These are phyloP conservation scores for Trichosporon sp. DNA, from an alignment of 1,284 basidiomycete species.

Conservation along the genomic window DNA sequence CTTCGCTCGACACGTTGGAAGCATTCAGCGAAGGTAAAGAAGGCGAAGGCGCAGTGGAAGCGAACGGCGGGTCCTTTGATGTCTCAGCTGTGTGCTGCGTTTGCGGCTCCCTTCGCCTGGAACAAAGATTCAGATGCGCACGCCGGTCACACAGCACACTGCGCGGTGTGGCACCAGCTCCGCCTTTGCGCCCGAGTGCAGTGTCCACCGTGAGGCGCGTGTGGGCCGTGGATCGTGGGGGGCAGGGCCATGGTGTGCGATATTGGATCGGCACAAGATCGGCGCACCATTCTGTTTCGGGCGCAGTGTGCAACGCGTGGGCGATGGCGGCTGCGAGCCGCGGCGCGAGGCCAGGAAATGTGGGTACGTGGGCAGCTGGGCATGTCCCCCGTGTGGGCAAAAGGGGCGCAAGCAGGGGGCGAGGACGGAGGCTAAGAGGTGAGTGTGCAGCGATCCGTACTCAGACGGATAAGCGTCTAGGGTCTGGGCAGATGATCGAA, in stretches of 20 bases:
- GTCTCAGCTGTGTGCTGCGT: neutral
- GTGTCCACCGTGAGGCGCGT: neutral
- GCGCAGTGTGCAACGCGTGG: slow-evolving; percentile 13
- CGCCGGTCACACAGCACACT: neutral
- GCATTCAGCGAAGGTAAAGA: too few species aligned
- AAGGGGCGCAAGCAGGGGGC: neutral
- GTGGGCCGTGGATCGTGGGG: too few species aligned
- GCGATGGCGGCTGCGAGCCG: neutral
- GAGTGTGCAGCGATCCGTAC: neutral
- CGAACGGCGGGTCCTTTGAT: neutral
- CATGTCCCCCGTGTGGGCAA: neutral
- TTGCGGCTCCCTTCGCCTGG: slow-evolving; percentile 4
- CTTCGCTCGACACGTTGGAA: neutral
- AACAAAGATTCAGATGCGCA: neutral
- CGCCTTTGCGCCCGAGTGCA: neutral
- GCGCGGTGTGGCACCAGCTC: neutral
- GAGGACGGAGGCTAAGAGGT: slow-evolving; percentile 3
- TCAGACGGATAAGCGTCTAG: neutral
- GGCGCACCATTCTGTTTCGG: neutral
- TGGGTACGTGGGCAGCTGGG: neutral
- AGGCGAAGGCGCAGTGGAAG: neutral
- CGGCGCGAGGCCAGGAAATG: neutral
- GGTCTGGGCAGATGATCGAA: neutral
- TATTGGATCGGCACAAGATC: slow-evolving; percentile 1
- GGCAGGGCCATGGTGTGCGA: neutral